phyloP scores from a whole-genome alignment of 2,329 filamentous ascomycete genomes.

The Aureobasidium uvarum region DNA sequence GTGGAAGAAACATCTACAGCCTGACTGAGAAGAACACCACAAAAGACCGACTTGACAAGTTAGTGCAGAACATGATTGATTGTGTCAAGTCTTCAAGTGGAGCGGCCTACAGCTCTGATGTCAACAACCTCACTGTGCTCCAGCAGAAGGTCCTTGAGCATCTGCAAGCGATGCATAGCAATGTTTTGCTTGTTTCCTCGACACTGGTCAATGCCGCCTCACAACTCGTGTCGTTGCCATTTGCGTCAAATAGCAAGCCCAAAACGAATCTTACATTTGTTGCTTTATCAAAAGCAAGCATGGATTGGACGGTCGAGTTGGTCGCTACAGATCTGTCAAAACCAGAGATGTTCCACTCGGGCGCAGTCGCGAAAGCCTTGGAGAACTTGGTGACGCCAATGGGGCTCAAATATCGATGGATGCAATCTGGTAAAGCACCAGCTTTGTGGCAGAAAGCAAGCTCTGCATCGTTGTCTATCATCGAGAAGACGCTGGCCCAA shows the following conservation, averaged over 20 bases:
- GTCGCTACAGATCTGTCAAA: conserved; percentile 60
- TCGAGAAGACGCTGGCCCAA: conserved; percentile 36
- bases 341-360: conserved; percentile 66
- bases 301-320: conserved; percentile 65
- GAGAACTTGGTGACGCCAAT: conserved; percentile 68
- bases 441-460: conserved; percentile 81
- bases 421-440: conserved; percentile 65
- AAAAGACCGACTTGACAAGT: conserved; percentile 61
- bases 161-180: conserved; percentile 65
- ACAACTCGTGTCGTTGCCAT: conserved; percentile 69
- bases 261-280: conserved; percentile 72
- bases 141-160: conserved; percentile 68
- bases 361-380: conserved; percentile 64
- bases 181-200: conserved; percentile 63
- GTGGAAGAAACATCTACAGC: conserved; percentile 73
- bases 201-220: conserved; percentile 68
- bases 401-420: conserved; percentile 75
- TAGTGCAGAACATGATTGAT: conserved; percentile 68
- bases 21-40: conserved; percentile 66
- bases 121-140: conserved; percentile 69
- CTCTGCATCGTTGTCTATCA: conserved; percentile 63
- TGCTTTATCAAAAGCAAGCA: conserved; percentile 80
- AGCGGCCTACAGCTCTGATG: conserved; percentile 66
- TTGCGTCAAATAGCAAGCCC: conserved; percentile 41
- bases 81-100: conserved; percentile 69